These are phyloP conservation scores for Fraxinus quadrangulata DNA, from an alignment of 257 asterid species.

Conservation along the genomic window DNA sequence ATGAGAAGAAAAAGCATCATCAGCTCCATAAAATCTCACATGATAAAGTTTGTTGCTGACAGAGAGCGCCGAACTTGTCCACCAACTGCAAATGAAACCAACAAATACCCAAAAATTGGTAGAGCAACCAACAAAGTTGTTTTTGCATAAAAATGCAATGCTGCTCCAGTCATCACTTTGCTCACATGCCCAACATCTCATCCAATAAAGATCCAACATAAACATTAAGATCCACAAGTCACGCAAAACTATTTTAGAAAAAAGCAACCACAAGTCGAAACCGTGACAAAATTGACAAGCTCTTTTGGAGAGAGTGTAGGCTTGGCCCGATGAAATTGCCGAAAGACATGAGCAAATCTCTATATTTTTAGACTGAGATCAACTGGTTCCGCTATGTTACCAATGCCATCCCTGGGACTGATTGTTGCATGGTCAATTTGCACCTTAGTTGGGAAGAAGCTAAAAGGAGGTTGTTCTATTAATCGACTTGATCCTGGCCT, in stretches of 20 bases:
- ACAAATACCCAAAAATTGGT: conserved; percentile 16
- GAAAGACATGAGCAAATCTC: conserved; percentile 20
- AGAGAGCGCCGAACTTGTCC: neutral
- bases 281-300: neutral
- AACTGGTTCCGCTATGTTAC: conserved; percentile 47
- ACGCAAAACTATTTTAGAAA: neutral
- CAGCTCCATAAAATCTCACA: neutral
- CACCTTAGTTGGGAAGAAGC: conserved; percentile 63
- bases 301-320: neutral
- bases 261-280: neutral
- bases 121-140: neutral
- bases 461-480: conserved; percentile 34
- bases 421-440: conserved; percentile 30
- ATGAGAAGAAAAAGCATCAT: neutral
- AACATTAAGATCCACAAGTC: neutral
- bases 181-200: no score
- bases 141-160: neutral
- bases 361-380: conserved; percentile 77
- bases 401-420: conserved; percentile 28
- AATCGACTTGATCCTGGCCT: conserved; percentile 7
- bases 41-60: neutral
- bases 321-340: neutral
- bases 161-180: neutral
- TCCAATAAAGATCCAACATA: no score
- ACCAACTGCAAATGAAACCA: conserved; percentile 12